These are phyloP conservation scores for Aspergillus proliferans DNA, from an alignment of 2,329 filamentous ascomycete genomes.

Conservation along the genomic window DNA sequence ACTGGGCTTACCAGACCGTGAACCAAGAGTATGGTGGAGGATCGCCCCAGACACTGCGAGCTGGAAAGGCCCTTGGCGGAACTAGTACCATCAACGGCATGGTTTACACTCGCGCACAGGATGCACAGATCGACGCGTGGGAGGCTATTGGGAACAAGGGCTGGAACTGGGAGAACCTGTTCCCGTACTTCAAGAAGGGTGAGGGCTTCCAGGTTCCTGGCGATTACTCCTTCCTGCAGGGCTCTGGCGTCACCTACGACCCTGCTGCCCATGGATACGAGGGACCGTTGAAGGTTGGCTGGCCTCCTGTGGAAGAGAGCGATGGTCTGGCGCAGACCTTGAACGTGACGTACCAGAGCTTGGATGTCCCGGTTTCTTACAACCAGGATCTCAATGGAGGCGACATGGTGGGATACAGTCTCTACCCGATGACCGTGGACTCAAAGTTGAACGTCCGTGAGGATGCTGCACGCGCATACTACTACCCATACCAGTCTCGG, in stretches of 20 bases:
- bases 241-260: slow-evolving; percentile 22
- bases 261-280: slow-evolving; percentile 20
- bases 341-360: slow-evolving; percentile 32
- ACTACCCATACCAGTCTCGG: slow-evolving; percentile 37
- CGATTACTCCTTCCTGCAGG: slow-evolving; percentile 12
- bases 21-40: slow-evolving; percentile 37
- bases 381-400: slow-evolving; percentile 43
- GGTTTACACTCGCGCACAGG: slow-evolving; percentile 33
- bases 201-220: slow-evolving; percentile 23
- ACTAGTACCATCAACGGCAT: slow-evolving; percentile 43
- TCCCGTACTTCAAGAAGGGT: slow-evolving; percentile 27
- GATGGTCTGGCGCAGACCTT: slow-evolving; percentile 23
- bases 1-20: slow-evolving; percentile 39
- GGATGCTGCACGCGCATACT: slow-evolving; percentile 46
- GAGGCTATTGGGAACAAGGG: slow-evolving; percentile 25
- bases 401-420: slow-evolving; percentile 38
- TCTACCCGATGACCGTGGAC: slow-evolving; percentile 40
- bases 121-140: slow-evolving; percentile 35
- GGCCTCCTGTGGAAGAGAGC: slow-evolving; percentile 15
- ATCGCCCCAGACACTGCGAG: slow-evolving; percentile 28
- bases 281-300: slow-evolving; percentile 28
- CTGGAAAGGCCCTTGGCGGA: slow-evolving; percentile 41
- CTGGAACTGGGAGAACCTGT: slow-evolving; percentile 27
- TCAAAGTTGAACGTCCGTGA: slow-evolving; percentile 32
- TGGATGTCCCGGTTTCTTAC: slow-evolving; percentile 33